phyloP scores from a whole-genome alignment of 176 grass and related monocot species.

The Cymbopogon citratus region DNA sequence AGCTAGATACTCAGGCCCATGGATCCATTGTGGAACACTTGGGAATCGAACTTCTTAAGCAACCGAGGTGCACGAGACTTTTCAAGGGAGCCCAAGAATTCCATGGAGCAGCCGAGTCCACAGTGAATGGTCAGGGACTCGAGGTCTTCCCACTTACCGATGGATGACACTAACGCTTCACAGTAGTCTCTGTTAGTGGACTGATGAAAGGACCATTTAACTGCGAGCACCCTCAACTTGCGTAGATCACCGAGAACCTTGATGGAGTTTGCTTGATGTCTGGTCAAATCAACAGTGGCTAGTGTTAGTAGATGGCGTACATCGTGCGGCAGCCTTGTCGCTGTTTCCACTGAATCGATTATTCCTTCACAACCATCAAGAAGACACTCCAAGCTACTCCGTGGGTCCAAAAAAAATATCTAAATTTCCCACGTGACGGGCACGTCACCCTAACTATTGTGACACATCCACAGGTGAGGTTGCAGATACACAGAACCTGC shows the following conservation, averaged over 20 bases:
- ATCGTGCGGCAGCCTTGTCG: not conserved
- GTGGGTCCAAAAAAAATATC: too few species aligned
- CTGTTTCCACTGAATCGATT: too few species aligned
- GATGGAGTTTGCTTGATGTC: not conserved
- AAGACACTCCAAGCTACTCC: too few species aligned
- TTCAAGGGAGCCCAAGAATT: not conserved
- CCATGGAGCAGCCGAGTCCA: conserved; percentile 9
- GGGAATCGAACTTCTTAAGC: not conserved
- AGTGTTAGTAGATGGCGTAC: fast-evolving
- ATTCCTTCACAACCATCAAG: not conserved
- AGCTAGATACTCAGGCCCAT: fast-evolving
- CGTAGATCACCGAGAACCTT: fast-evolving
- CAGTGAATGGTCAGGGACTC: conserved; percentile 1
- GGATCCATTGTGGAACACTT: not conserved
- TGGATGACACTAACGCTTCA: not conserved
- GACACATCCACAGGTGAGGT: too few species aligned
- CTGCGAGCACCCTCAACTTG: fast-evolving
- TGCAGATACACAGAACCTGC: too few species aligned
- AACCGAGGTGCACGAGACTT: fast-evolving
- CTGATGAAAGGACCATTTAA: not conserved
- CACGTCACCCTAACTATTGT: too few species aligned
- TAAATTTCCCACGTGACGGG: too few species aligned
- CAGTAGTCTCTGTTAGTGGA: not conserved
- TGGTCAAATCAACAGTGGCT: not conserved
- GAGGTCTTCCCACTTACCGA: fast-evolving